phyloP scores from a whole-genome alignment of 306 rosid genomes.

The Cucurbita moschata region DNA sequence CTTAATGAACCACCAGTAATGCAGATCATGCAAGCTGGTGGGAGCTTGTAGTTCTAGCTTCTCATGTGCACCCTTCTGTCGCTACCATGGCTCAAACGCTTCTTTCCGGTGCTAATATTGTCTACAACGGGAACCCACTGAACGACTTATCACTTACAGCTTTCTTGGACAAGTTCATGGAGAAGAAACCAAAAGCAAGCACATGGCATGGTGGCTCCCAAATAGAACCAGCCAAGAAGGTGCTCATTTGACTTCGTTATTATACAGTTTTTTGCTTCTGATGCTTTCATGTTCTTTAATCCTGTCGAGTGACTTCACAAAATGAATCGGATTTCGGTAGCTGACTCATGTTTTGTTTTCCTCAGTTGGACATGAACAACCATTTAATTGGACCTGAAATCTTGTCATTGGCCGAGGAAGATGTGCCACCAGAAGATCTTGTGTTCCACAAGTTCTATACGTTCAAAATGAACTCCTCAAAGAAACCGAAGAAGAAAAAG shows the following conservation, averaged over 20 bases:
- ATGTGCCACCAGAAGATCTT: slow-evolving; percentile 88
- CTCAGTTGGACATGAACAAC: slow-evolving; percentile 57
- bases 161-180: slow-evolving; percentile 94
- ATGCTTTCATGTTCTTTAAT: neutral
- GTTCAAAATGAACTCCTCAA: slow-evolving; percentile 48
- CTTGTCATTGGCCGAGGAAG: slow-evolving; percentile 66
- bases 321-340: neutral
- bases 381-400: slow-evolving; percentile 65
- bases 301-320: neutral
- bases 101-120: slow-evolving; percentile 79
- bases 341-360: slow-evolving; percentile 15
- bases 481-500: slow-evolving; percentile 66
- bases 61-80: slow-evolving; percentile 87
- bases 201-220: slow-evolving; percentile 94
- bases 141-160: slow-evolving; percentile 66
- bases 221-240: slow-evolving; percentile 93
- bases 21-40: slow-evolving; percentile 88
- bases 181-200: slow-evolving; percentile 73
- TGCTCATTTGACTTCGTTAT: slow-evolving; percentile 1
- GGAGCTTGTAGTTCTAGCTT: slow-evolving; percentile 81
- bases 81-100: slow-evolving; percentile 80
- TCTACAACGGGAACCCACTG: slow-evolving; percentile 82
- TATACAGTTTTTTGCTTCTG: neutral
- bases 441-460: slow-evolving; percentile 88
- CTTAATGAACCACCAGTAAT: slow-evolving; percentile 37